phyloP scores from a whole-genome alignment of 768 basidiomycete genomes.

The Lactarius pseudohatsudake region DNA sequence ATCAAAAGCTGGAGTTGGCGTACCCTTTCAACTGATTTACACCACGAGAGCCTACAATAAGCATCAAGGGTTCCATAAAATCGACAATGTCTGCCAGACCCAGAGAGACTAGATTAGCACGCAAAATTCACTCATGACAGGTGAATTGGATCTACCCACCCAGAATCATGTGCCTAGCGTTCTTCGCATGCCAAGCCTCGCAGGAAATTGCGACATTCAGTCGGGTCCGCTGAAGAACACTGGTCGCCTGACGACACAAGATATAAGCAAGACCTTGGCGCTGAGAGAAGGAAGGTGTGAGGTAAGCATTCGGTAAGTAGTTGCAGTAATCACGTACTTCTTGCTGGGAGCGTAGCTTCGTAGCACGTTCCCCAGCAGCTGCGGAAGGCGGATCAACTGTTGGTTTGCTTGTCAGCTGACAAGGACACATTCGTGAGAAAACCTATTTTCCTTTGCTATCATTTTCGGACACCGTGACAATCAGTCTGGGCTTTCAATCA shows the following conservation, averaged over 20 bases:
- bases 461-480: conserved; percentile 91
- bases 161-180: conserved; percentile 83
- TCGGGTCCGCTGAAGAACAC: conserved; percentile 85
- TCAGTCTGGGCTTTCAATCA: conserved; percentile 46
- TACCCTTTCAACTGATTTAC: conserved; percentile 85
- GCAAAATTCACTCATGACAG: neutral
- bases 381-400: conserved; percentile 69
- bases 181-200: conserved; percentile 98
- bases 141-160: conserved; percentile 51
- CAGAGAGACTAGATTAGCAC: neutral
- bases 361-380: conserved; percentile 69
- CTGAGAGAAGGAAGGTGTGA: conserved; percentile 39
- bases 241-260: conserved; percentile 84
- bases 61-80: conserved; percentile 81
- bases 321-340: conserved; percentile 54
- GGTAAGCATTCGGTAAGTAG: conserved; percentile 13
- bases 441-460: conserved; percentile 73
- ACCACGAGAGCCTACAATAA: conserved; percentile 95
- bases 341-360: conserved; percentile 85
- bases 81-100: conserved; percentile 71
- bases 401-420: conserved; percentile 8
- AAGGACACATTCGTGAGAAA: neutral
- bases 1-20: conserved; percentile 30
- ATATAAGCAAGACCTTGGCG: conserved; percentile 88
- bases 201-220: conserved; percentile 86